phyloP scores from a whole-genome alignment of 768 basidiomycete genomes.

The Coprinopsis strossmayeri region DNA sequence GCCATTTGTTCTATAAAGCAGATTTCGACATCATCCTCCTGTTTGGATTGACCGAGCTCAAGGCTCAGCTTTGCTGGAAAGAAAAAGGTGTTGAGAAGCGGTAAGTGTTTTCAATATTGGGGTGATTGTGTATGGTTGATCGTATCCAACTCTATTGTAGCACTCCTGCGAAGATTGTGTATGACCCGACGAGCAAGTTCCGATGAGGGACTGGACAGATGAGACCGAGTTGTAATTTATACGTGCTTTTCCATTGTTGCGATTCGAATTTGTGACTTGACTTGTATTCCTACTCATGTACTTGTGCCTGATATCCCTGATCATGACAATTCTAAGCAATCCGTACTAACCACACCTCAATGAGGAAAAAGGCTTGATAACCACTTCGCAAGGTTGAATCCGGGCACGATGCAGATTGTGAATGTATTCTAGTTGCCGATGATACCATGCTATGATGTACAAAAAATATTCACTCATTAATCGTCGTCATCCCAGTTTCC shows the following conservation, averaged over 20 bases:
- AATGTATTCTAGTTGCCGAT: too few relatives aligned
- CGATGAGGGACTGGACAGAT: neutral
- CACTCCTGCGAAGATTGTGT: conserved; percentile 6
- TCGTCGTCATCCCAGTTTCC: conserved; percentile 85
- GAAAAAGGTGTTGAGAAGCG: conserved; percentile 5
- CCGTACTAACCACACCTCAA: too few relatives aligned
- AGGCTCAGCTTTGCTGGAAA: conserved; percentile 10
- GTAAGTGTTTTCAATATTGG: neutral
- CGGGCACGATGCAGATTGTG: too few relatives aligned
- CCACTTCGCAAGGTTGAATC: too few relatives aligned
- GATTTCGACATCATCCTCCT: conserved; percentile 12
- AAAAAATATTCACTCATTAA: conserved; percentile 16
- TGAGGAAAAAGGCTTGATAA: too few relatives aligned
- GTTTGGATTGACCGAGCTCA: conserved; percentile 11
- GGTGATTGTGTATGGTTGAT: neutral
- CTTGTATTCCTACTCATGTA: too few relatives aligned
- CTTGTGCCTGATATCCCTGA: too few relatives aligned
- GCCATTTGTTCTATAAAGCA: conserved; percentile 10
- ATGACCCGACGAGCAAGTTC: conserved; percentile 6
- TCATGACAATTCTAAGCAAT: too few relatives aligned
- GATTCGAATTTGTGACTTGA: too few relatives aligned
- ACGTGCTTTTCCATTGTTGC: too few relatives aligned
- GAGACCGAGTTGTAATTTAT: too few relatives aligned
- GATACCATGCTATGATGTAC: neutral
- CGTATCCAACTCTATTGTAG: neutral